Base-by-base conservation (phyloP, 2,329 filamentous ascomycete species). In the Clarireedia paspali region DNA sequence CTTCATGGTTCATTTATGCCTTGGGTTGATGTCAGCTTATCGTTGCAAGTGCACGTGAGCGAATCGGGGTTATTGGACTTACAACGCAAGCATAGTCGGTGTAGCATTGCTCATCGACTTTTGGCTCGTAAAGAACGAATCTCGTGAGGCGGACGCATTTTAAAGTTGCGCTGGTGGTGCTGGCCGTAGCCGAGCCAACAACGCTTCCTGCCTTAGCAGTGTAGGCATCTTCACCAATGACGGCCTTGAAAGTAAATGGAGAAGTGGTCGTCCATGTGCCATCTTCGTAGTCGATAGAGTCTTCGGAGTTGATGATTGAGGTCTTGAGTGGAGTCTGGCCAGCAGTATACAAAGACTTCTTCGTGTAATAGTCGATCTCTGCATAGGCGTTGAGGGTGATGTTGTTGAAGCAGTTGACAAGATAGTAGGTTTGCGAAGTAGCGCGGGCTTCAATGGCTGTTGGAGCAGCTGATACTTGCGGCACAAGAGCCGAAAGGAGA, bases 361-460 rank as follows among this genome's bases (percentile, higher is more conserved):
- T n/a, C 20, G 38, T 23, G 40, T 51, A 55, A 17, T 55, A 51
- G 53, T 51, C 46, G 1, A 39, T 27, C 40, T 51, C 53, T 17
- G 53, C 53, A 26, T 55, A 52, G 12, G 47, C 38, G 20, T 27
- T 20, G 17, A 17, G 15, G 20, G 27, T 51, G 15, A 27, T 39
- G 38, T 55, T 46, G 53, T 51, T 45, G 47, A 55, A 51, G 40
- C 53, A 56, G 48, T 56, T 56, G 30, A 47, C 47, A 24, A 56
- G 54, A 27, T 56, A 56, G n/a, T 47, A 56, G 26, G 53, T 47
- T 24, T 53, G 44, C 15, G 52, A 39, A 23, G 30, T 15, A 26
- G 27, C 7, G n/a, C 39, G 12, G 10, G 52, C 44, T n/a, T 39
- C 52, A n/a, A 23, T 23, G 52, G 34, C 34, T 23, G 14, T 34